These are phyloP conservation scores for Maudiozyma saulgeensis DNA, from an alignment of 805 yeast species.

Conservation along the genomic window DNA sequence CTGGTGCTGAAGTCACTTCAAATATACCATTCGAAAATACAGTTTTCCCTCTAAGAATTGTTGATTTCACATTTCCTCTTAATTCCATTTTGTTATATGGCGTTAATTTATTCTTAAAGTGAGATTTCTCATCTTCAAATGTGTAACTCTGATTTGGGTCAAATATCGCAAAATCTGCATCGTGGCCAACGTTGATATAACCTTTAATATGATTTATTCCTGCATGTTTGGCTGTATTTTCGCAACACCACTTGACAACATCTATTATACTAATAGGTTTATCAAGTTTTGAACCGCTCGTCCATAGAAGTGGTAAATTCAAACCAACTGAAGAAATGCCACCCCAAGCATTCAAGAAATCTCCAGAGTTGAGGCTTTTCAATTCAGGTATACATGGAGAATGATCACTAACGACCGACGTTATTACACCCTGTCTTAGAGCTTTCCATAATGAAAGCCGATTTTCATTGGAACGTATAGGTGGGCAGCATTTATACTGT, in stretches of 20 bases:
- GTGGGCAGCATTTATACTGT: conserved; percentile 90
- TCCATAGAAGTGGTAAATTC: conserved; percentile 73
- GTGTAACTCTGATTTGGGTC: conserved; percentile 48
- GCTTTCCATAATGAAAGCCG: conserved; percentile 73
- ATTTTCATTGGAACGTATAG: conserved; percentile 71
- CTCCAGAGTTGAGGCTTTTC: conserved; percentile 73
- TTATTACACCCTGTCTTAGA: conserved; percentile 50
- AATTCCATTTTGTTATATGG: conserved; percentile 70
- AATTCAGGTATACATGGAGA: conserved; percentile 92
- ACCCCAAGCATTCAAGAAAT: conserved; percentile 92
- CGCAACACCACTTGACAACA: conserved; percentile 70
- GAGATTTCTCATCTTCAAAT: conserved; percentile 46
- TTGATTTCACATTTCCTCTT: conserved; percentile 68
- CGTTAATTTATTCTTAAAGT: conserved; percentile 78
- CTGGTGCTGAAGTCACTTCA: no score
- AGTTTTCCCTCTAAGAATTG: conserved; percentile 66
- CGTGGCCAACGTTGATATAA: conserved; percentile 57
- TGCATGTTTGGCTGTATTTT: conserved; percentile 77
- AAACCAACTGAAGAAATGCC: conserved; percentile 91
- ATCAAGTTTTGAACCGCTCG: conserved; percentile 42
- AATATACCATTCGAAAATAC: conserved; percentile 26
- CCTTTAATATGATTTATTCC: conserved; percentile 74
- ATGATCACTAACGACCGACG: conserved; percentile 89
- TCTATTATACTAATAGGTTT: conserved; percentile 37
- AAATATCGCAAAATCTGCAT: conserved; percentile 82